These are phyloP conservation scores for Citrullus mucosospermus DNA, from an alignment of 306 rosid genomes.

Conservation along the genomic window DNA sequence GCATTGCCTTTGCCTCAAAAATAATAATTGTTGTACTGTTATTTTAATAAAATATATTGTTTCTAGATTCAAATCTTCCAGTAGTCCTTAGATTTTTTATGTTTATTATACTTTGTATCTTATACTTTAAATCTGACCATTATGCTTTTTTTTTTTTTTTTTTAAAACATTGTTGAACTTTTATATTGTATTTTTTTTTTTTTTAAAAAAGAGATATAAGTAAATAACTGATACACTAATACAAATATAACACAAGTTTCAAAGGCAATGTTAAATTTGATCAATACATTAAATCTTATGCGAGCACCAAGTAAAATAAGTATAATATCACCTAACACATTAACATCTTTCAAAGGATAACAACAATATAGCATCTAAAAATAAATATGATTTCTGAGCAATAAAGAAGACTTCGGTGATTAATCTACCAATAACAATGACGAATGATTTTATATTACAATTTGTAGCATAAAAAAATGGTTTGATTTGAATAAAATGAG, in stretches of 20 bases:
- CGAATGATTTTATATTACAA: background rate
- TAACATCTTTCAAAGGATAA: background rate
- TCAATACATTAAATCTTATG: background rate
- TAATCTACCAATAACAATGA: background rate
- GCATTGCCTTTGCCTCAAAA: background rate
- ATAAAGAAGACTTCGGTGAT: background rate
- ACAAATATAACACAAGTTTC: background rate
- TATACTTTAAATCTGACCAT: too few relatives aligned
- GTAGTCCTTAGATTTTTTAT: background rate
- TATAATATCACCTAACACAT: background rate
- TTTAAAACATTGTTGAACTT: too few relatives aligned
- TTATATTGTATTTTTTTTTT: too few relatives aligned
- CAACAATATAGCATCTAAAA: too few relatives aligned
- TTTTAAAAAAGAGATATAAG: too few relatives aligned
- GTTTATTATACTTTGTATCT: background rate
- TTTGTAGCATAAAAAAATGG: background rate
- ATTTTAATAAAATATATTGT: background rate
- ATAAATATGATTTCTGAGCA: too few relatives aligned
- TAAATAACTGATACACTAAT: too few relatives aligned
- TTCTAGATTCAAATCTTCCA: background rate
- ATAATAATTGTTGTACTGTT: background rate
- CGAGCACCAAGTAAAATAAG: background rate
- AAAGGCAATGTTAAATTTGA: too few relatives aligned
- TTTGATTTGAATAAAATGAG: background rate
- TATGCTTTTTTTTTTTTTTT: too few relatives aligned